Evolutionary conservation across 2,329 filamentous ascomycete species (phyloP).

Genomic region (Trichophyton mentagrophytes): DNA sequence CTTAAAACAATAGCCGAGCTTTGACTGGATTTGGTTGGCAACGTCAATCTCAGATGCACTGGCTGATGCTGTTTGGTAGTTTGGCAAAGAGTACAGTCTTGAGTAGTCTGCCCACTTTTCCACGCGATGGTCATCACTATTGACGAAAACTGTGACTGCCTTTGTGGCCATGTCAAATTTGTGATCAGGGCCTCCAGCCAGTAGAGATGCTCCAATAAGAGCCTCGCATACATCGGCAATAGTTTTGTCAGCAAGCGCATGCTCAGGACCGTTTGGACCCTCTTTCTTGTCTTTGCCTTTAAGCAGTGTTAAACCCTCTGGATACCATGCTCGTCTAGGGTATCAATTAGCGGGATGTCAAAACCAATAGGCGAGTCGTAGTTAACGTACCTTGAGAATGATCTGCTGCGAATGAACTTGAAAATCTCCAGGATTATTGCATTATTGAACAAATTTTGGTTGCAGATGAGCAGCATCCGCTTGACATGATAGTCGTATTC

Average conservation of each 20-base stretch:
- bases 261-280: constrained; percentile 34
- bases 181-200: constrained; percentile 38
- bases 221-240: constrained; percentile 93
- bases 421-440: constrained; percentile 54
- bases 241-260: constrained; percentile 71
- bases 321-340: constrained; percentile 68
- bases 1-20: constrained; percentile 54
- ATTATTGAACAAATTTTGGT: constrained; percentile 71
- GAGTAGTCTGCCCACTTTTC: constrained; percentile 61
- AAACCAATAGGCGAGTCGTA: background rate
- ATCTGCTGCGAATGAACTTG: constrained; percentile 68
- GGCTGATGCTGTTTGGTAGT: constrained; percentile 52
- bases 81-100: constrained; percentile 52
- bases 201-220: constrained; percentile 72
- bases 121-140: constrained; percentile 56
- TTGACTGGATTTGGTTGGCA: constrained; percentile 48
- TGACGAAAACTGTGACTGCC: constrained; percentile 49
- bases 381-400: constrained; percentile 53
- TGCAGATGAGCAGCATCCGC: constrained; percentile 83
- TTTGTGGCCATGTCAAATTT: constrained; percentile 49
- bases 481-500: constrained; percentile 84
- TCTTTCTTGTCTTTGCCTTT: constrained; percentile 54
- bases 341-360: constrained; percentile 8
- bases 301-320: constrained; percentile 58
- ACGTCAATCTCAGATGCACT: constrained; percentile 59